These are phyloP conservation scores for Plenodomus biglobosus DNA, from an alignment of 2,329 filamentous ascomycete species.

Conservation along the genomic window DNA sequence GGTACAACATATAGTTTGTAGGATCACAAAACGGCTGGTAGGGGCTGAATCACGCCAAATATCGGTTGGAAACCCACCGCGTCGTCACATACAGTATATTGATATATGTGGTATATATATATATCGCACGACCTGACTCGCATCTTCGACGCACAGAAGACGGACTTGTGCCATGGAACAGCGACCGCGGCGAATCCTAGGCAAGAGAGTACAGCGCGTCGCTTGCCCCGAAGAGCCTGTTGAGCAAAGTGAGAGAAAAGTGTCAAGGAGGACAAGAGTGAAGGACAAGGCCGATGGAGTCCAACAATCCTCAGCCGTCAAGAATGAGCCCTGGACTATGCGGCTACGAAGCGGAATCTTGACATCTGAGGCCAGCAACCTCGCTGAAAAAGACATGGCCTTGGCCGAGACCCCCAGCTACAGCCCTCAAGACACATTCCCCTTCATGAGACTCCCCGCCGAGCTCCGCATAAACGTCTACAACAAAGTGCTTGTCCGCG, in stretches of 20 bases:
- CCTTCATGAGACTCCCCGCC: conserved; percentile 49
- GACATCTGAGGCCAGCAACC: conserved; percentile 23
- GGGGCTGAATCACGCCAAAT: too few species aligned
- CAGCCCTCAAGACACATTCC: conserved; percentile 26
- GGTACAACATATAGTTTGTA: too few species aligned
- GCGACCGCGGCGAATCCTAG: not conserved
- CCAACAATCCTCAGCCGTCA: not conserved
- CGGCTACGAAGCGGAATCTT: conserved; percentile 14
- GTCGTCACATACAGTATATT: too few species aligned
- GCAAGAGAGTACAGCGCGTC: not conserved
- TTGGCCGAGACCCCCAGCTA: not conserved
- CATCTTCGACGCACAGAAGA: not conserved
- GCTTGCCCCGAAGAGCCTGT: not conserved
- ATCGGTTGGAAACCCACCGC: too few species aligned
- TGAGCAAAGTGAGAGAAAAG: not conserved
- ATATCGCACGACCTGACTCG: not conserved
- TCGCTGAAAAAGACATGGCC: conserved; percentile 11
- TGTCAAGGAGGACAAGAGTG: not conserved
- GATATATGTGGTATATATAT: too few species aligned
- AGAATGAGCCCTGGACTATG: not conserved
- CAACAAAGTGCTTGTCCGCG: conserved; percentile 39
- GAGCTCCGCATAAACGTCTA: conserved; percentile 52
- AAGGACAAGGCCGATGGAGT: not conserved
- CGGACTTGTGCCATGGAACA: not conserved
- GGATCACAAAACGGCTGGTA: too few species aligned